Base-by-base conservation (phyloP, 2,329 filamentous ascomycete species). In the Monosporascus sp. region DNA sequence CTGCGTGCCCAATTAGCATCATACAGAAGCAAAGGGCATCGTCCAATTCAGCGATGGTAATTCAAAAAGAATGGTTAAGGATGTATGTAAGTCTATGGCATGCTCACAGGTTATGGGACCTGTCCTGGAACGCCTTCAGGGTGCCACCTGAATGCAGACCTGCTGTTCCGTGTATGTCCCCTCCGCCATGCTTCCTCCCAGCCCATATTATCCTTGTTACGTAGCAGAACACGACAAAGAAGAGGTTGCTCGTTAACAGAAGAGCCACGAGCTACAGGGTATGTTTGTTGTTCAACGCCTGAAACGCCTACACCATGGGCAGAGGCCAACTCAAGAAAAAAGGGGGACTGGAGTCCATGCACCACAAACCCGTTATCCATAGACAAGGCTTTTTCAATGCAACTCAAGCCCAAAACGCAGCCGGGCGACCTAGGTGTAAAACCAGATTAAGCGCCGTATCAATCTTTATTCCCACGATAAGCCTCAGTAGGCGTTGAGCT, bases 31-130 rank as follows among this genome's bases (percentile, higher is more conserved):
- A 55, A 53, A 51, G 50, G 50, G 44, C 8, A 51, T 55, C 19
- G 52, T 55, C 20, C 44, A 55, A 31, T 55, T 55, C 38, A 53
- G 51, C 26, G n/a, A 50, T 11, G 54, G 54, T 53, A 24, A 45
- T 35, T 35, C 31, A 14, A 14, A 14, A 14, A 14, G 9, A 35
- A 14, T 35, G 11, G 31, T 14, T 14, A 14, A 11, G 5, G 31
- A 14, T 11, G 9, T 35, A 35, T 35, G 31, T 5, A 35, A 14
- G 31, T 35, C 11, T 35, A 35, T 35, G 14, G 31, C 31, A 35
- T 35, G 31, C 3, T 14, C 11, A 5, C 11, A 35, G 31, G 11
- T 35, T 35, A 11, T 11, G 31, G 14, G 9, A 14, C 31, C 31
- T 35, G 9, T 35, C 31, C 31, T 14, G 19, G 40, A 43, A 43